These are phyloP conservation scores for Boletus reticulatus DNA, from an alignment of 768 basidiomycete genomes.

Conservation along the genomic window DNA sequence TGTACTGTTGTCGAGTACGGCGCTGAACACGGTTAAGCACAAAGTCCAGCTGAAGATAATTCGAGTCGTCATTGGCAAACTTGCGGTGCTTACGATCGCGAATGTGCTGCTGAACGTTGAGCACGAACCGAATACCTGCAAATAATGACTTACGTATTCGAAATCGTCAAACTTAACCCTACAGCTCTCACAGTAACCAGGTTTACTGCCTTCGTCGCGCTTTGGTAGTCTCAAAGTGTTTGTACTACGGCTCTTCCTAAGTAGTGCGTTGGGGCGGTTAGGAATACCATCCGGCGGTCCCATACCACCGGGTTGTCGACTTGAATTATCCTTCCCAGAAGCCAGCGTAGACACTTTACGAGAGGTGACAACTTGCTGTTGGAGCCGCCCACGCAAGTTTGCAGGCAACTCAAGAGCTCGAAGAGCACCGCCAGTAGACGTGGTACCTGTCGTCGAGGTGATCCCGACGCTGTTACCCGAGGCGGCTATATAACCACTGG, in stretches of 20 bases:
- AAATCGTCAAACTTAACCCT: slow-evolving; percentile 89
- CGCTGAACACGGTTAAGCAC: slow-evolving; percentile 64
- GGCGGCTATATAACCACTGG: slow-evolving; percentile 73
- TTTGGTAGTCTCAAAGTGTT: slow-evolving; percentile 72
- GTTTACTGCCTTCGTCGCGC: slow-evolving; percentile 84
- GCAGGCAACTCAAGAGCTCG: slow-evolving; percentile 51
- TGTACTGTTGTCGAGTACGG: slow-evolving; percentile 31
- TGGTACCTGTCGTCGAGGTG: slow-evolving; percentile 88
- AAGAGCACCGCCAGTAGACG: slow-evolving; percentile 53
- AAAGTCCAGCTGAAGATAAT: slow-evolving; percentile 77
- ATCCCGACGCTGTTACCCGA: slow-evolving; percentile 94
- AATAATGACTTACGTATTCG: slow-evolving; percentile 49
- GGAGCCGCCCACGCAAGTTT: slow-evolving; percentile 52
- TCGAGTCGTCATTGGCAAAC: slow-evolving; percentile 73
- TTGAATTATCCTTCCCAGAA: slow-evolving; percentile 25
- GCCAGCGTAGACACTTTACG: slow-evolving; percentile 43
- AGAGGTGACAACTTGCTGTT: slow-evolving; percentile 67
- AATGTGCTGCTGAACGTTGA: slow-evolving; percentile 57
- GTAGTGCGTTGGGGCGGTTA: slow-evolving; percentile 41
- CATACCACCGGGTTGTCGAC: slow-evolving; percentile 45
- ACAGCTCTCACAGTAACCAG: slow-evolving; percentile 98
- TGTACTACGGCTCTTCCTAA: slow-evolving; percentile 80
- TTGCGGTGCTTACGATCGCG: slow-evolving; percentile 70
- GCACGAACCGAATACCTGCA: neutral
- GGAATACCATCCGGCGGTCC: slow-evolving; percentile 67